Evolutionary conservation across 2,329 filamentous ascomycete genomes (phyloP), one percentile per base, ranked within the genome.

Genomic region (Ophiostoma ulmi): DNA sequence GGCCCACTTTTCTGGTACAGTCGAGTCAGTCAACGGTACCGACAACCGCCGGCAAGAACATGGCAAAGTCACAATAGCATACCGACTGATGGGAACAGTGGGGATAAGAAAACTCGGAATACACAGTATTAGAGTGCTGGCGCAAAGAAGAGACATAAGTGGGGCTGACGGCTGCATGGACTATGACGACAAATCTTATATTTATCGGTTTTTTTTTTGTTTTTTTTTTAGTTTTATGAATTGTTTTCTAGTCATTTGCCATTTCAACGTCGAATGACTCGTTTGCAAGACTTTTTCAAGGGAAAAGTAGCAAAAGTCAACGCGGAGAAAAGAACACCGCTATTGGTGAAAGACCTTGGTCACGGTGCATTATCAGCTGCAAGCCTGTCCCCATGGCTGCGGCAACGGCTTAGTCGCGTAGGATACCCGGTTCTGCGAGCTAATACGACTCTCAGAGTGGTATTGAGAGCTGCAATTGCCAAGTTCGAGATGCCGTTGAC

Each of bases 31-130:
- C 36, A 55, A 31, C 69, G 52, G 69, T 52, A 68, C 69, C 69
- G 69, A 70, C 22, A 70, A 68, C 69, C 69, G 69, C n/a, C 36
- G n/a, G 63, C 36, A 65, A 65, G 20, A 65, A 39, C 14, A 22
- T 48, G 65, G 64, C 36, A 66, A 38, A 41, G 64, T 22, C 5
- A 66, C 3, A 66, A 39, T 66, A 13, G 52, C 52, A 22, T 58
- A 26, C 52, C 52, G 52, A 58, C n/a, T 10, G 63, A 66, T 22
- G 26, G 44, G 11, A 66, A 38, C 17, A 20, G 64, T 39, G 39
- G 39, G 31, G 7, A 17, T 22, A 48, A 67, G 44, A 20, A 11
- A 39, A 22, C n/a, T 39, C 35, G 14, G 8, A 10, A 8, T 67
- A n/a, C n/a, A n/a, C n/a, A n/a, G n/a, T n/a, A n/a, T n/a, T n/a